These are phyloP conservation scores for Fusarium clavum DNA, from an alignment of 2,329 filamentous ascomycete species.

Conservation along the genomic window DNA sequence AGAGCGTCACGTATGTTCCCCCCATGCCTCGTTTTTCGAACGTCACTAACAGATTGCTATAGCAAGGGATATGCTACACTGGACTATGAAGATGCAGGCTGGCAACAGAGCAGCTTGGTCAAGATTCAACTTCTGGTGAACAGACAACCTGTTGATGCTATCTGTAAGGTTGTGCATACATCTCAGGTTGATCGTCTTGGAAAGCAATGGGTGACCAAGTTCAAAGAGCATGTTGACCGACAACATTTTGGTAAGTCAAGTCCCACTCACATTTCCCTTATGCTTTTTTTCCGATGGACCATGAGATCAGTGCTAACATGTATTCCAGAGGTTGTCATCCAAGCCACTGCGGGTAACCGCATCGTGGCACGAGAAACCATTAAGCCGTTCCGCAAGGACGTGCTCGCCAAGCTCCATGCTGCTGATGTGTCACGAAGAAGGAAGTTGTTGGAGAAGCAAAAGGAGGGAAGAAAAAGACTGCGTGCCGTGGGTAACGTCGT, in stretches of 20 bases:
- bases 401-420: conserved; percentile 91
- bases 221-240: conserved; percentile 95
- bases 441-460: conserved; percentile 96
- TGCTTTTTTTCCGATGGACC: neutral
- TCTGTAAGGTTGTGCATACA: conserved; percentile 87
- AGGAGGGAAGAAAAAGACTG: conserved; percentile 90
- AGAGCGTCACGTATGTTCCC: conserved; percentile 75
- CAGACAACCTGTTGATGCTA: conserved; percentile 91
- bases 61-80: conserved; percentile 92
- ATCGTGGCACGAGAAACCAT: conserved; percentile 93
- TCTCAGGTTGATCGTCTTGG: conserved; percentile 86
- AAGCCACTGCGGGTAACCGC: conserved; percentile 84
- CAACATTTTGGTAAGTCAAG: conserved; percentile 80
- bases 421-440: conserved; percentile 83
- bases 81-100: conserved; percentile 96
- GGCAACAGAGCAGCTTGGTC: conserved; percentile 80
- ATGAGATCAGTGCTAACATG: neutral
- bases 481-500: conserved; percentile 88
- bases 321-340: conserved; percentile 82
- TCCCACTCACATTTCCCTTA: too few species aligned
- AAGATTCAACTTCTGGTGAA: conserved; percentile 96
- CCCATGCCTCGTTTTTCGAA: fast-evolving
- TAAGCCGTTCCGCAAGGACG: conserved; percentile 96
- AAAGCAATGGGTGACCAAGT: conserved; percentile 90
- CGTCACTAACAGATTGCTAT: conserved; percentile 1